Evolutionary conservation across 352 stramenopile genomes (phyloP), one percentile per base, ranked within the genome.

Genomic region (Phytophthora idaei): DNA sequence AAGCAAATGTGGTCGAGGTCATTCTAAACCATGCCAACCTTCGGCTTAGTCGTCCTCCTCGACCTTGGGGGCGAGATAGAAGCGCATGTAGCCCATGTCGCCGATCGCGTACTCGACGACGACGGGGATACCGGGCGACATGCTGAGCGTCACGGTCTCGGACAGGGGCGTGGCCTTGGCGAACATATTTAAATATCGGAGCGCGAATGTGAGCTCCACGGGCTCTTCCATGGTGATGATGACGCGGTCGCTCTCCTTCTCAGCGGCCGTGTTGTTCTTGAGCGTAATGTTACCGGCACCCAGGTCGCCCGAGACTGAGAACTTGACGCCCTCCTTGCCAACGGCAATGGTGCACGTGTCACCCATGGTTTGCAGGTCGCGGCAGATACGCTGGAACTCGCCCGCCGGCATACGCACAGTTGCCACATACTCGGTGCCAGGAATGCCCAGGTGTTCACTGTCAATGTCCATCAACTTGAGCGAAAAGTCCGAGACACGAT

Each of bases 401-500:
- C 68, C 73, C 36, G 96, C 90, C 5, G 97, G 94, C 97, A 99
- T 99, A 57, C 81, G 89, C 55, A 98, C 89, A 4, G 82, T 94
- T 49, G 93, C 96, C 67, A 99, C 98, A 89, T 99, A 99, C 71
- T 99, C 96, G 15, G 97, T 99, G 56, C 98, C 96, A 4, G 98
- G 98, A 65, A 99, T 99, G 41, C 96, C 97, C 37, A 99, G 81
- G 78, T 99, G 97, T 71, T 99, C 98, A 60, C 85, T 97, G 74
- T 99, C 97, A 89, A 99, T 99, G 76, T 99, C 98, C 97, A 99
- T 99, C 49, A 99, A 90, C 90, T 99, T 99, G 56, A 99, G 86
- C 74, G 98, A 98, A 73, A 98, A 98, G 63, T 98, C 94, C 47
- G 92, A 98, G 21, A 98, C 95, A 54, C 93, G 81, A 69, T 98